Percentiles rank a stretch among this genome's conserved stretches.
Conservation (phyloP, 164 flowering plant species). For the Protea cynaroides region DNA sequence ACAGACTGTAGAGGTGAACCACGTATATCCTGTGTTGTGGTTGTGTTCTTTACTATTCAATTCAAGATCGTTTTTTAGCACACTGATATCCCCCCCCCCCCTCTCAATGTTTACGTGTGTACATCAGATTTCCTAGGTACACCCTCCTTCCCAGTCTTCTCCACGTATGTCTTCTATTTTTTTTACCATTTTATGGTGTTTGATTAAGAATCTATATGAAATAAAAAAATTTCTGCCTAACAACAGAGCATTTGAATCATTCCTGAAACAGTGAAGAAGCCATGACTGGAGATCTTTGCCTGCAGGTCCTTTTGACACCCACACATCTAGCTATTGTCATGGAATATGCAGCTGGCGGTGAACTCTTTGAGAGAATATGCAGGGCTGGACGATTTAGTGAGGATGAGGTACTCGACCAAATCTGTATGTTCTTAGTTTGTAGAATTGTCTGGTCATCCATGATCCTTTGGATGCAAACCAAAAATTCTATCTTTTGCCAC, state of each 20-base stretch:
- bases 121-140: too few relatives aligned
- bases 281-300: not conserved
- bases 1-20: too few relatives aligned
- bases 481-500: not conserved
- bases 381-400: conserved; percentile 75
- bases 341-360: conserved; percentile 89
- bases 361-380: conserved; percentile 60
- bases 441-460: not conserved
- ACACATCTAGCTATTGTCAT: conserved; percentile 64
- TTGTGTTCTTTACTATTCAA: too few relatives aligned
- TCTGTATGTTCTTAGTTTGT: not conserved
- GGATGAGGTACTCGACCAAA: conserved; percentile 42
- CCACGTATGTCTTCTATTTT: too few relatives aligned
- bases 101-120: too few relatives aligned
- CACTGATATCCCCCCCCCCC: too few relatives aligned
- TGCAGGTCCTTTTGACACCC: conserved; percentile 55
- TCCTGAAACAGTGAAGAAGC: not conserved
- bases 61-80: too few relatives aligned
- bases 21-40: too few relatives aligned
- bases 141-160: too few relatives aligned
- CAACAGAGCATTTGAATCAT: not conserved
- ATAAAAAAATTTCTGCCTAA: too few relatives aligned
- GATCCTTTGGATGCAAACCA: not conserved
- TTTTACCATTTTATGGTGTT: too few relatives aligned
- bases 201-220: too few relatives aligned